Evolutionary conservation across 768 basidiomycete genomes (phyloP).

Genomic region (Amanita fuliginea): DNA sequence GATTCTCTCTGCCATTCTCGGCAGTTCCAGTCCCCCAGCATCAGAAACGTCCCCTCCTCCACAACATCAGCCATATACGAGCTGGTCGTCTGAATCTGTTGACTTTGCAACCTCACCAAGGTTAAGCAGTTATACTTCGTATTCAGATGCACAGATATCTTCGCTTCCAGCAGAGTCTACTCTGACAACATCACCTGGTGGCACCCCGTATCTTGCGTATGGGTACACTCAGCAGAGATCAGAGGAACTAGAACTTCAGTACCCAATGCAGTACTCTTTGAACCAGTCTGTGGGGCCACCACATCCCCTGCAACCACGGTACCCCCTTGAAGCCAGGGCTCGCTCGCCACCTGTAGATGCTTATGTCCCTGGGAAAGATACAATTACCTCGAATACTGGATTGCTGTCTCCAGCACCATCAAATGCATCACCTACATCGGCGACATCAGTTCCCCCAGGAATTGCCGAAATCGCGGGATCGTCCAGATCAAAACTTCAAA

Average conservation of each 20-base stretch:
- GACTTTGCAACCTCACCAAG: constrained; percentile 26
- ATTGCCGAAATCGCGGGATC: constrained; percentile 23
- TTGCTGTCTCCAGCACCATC: constrained; percentile 28
- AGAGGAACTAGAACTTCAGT: constrained; percentile 29
- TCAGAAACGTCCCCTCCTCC: constrained; percentile 32
- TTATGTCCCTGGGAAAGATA: constrained; percentile 19
- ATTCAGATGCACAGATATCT: constrained; percentile 24
- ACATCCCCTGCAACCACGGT: constrained; percentile 43
- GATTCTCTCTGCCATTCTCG: constrained; percentile 86
- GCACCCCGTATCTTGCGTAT: constrained; percentile 35
- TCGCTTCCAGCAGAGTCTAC: constrained; percentile 21
- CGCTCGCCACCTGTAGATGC: constrained; percentile 25
- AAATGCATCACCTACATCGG: constrained; percentile 27
- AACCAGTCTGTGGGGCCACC: constrained; percentile 19
- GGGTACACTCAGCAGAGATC: constrained; percentile 29
- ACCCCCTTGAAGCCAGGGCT: constrained; percentile 33
- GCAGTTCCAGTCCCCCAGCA: constrained; percentile 54
- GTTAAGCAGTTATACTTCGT: constrained; percentile 20
- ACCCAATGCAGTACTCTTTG: constrained; percentile 22
- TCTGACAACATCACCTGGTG: constrained; percentile 23
- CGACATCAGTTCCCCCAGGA: constrained; percentile 26
- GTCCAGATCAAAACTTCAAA: constrained; percentile 32
- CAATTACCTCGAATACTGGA: constrained; percentile 19
- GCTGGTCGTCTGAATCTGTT: constrained; percentile 33
- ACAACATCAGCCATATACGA: constrained; percentile 24